A percentile compares a stretch with the other conserved stretches of the same genome.
These are phyloP conservation scores for Geosmithia flava DNA, from an alignment of 2,329 filamentous ascomycete species.

Conservation along the genomic window DNA sequence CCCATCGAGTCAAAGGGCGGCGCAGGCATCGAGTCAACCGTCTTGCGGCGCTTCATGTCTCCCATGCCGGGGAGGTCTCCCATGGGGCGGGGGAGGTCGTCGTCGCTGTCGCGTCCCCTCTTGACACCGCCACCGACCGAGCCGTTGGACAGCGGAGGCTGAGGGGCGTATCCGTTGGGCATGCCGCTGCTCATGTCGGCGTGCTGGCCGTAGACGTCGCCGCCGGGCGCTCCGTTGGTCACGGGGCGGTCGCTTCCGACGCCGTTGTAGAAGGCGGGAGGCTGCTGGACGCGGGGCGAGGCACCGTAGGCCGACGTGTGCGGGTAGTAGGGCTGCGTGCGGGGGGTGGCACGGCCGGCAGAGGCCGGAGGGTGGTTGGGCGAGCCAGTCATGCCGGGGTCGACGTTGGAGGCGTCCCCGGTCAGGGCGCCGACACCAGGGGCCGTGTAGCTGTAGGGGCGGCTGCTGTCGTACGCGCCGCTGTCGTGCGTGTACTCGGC, in stretches of 20 bases:
- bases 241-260: constrained; percentile 67
- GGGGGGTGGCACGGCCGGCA: constrained; percentile 64
- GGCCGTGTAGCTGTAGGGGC: constrained; percentile 67
- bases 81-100: constrained; percentile 45
- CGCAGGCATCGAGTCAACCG: constrained; percentile 45
- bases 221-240: constrained; percentile 46
- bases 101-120: constrained; percentile 44
- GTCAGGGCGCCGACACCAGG: constrained; percentile 53
- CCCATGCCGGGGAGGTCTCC: constrained; percentile 39
- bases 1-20: constrained; percentile 29
- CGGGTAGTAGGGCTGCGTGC: constrained; percentile 62
- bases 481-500: constrained; percentile 81
- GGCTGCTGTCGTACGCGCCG: constrained; percentile 59
- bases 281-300: constrained; percentile 55
- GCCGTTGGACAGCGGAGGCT: constrained; percentile 55
- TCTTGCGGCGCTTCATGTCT: constrained; percentile 70
- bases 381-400: constrained; percentile 73
- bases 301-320: constrained; percentile 61
- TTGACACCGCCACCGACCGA: constrained; percentile 27
- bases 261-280: constrained; percentile 65
- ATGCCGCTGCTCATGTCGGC: constrained; percentile 43
- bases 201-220: constrained; percentile 58
- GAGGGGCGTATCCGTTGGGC: constrained; percentile 51
- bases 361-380: constrained; percentile 69
- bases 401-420: constrained; percentile 65